phyloP scores from a whole-genome alignment of 2,329 filamentous ascomycete genomes.

The Aspergillus pseudotamarii region DNA sequence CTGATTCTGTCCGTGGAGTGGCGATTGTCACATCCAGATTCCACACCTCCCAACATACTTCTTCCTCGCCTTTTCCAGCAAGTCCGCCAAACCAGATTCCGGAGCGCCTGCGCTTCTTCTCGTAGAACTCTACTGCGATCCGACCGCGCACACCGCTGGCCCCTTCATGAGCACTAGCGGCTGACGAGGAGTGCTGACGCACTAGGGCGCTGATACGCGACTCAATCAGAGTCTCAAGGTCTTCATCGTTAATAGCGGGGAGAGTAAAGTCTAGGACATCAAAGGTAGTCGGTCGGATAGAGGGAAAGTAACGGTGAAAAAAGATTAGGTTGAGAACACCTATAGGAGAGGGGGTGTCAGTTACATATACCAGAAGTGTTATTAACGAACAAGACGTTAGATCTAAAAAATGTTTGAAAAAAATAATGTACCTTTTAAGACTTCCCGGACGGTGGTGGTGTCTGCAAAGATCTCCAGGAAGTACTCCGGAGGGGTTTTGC shows the following conservation, averaged over 20 bases:
- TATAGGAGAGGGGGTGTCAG: conserved; percentile 38
- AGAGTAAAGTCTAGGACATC: conserved; percentile 90
- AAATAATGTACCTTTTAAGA: conserved; percentile 76
- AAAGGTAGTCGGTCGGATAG: conserved; percentile 77
- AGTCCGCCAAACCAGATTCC: conserved; percentile 67
- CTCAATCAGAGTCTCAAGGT: conserved; percentile 92
- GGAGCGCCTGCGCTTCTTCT: conserved; percentile 81
- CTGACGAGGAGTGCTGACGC: conserved; percentile 69
- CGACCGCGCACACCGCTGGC: conserved; percentile 70
- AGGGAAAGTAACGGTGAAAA: conserved; percentile 96
- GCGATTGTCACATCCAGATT: conserved; percentile 90
- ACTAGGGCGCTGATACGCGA: conserved; percentile 78
- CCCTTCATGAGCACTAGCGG: conserved; percentile 43
- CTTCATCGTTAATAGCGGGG: conserved; percentile 84
- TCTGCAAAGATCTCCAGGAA: conserved; percentile 93
- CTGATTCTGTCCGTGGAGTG: conserved; percentile 83
- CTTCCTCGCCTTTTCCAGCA: conserved; percentile 72
- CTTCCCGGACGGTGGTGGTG: conserved; percentile 83
- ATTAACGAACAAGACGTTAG: not conserved
- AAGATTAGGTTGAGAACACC: conserved; percentile 96
- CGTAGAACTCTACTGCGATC: conserved; percentile 89
- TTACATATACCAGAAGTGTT: not conserved
- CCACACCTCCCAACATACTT: conserved; percentile 97
- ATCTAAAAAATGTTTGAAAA: not conserved
- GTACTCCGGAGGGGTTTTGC: conserved; percentile 76